These are phyloP conservation scores for Trypanosoma avium DNA, from an alignment of 208 protist genomes.

Conservation along the genomic window DNA sequence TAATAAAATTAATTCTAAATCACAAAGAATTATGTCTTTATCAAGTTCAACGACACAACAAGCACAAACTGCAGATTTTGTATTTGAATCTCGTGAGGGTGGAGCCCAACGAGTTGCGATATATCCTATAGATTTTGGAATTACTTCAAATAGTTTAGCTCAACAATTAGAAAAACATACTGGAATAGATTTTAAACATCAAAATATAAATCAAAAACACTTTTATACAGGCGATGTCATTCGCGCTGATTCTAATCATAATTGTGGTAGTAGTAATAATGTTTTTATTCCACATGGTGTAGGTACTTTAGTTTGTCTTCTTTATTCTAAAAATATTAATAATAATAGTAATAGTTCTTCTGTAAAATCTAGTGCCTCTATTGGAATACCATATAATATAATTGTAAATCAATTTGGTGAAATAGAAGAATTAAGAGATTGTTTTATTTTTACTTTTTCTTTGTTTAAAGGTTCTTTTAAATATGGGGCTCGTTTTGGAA, in stretches of 20 bases:
- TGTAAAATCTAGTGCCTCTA: not conserved
- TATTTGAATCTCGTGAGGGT: slow-evolving; percentile 10
- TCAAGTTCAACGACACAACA: not conserved
- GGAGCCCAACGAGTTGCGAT: slow-evolving; percentile 14
- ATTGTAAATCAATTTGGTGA: slow-evolving; percentile 20
- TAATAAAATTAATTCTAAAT: no score
- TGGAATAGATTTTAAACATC: slow-evolving; percentile 17
- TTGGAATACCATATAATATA: slow-evolving; percentile 13
- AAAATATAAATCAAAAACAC: slow-evolving; percentile 9
- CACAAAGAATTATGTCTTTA: no score
- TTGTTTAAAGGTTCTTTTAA: slow-evolving; percentile 51
- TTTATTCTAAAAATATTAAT: slow-evolving; percentile 31
- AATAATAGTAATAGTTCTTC: not conserved
- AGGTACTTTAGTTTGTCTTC: slow-evolving; percentile 21
- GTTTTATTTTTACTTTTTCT: slow-evolving; percentile 17
- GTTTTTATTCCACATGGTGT: slow-evolving; percentile 23
- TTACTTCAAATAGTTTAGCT: not conserved
- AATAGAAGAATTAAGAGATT: slow-evolving; percentile 20
- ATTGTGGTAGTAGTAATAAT: slow-evolving; percentile 15
- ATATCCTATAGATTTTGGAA: slow-evolving; percentile 23
- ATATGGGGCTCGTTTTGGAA: slow-evolving; percentile 39
- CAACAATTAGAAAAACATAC: slow-evolving; percentile 17
- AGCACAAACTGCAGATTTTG: slow-evolving; percentile 6
- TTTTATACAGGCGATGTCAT: slow-evolving; percentile 31
- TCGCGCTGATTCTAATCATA: slow-evolving; percentile 3